Evolutionary conservation across 1,284 basidiomycete genomes (phyloP), one percentile per base, ranked within the genome.

Genomic region (Tylopilus orsonianus): DNA sequence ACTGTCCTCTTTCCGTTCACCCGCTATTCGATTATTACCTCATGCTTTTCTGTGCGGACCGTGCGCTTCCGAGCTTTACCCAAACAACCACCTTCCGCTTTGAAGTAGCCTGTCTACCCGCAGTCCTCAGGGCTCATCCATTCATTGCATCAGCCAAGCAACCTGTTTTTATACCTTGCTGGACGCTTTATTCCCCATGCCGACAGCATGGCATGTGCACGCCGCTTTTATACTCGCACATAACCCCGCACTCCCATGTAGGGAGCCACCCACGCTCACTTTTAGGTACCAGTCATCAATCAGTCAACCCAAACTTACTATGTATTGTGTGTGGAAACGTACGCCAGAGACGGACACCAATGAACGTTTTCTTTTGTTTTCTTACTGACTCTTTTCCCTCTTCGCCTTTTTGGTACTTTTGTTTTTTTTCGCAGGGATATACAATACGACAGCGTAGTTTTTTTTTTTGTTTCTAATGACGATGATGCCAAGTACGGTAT

Each of bases 1-100:
- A 46, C 52, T 62, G 56, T 43, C 56, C 56, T 33, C 54, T 55
- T 66, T 49, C 58, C 49, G 22, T 69, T 62, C 51, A 44, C 45
- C 50, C 56, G 50, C 48, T 56, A 33, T 65, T 57, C 54, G 66
- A 58, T 68, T 64, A 66, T 56, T 65, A 52, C 54, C 55, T 48
- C 50, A 55, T 63, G 52, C 60, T 62, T 50, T 53, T 48, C 50
- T 49, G 38, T 53, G 57, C 44, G 57, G 64, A 63, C 52, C 38
- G 24, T 56, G 46, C 49, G 44, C 43, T 41, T 38, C 16, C 50
- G 44, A 52, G 42, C 44, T 52, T 49, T 55, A 48, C 38, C 48
- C 46, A 49, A 51, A 49, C 56, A 26, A 54, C 19, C 41, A 44
- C 43, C 40, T 46, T 54, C 61, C 22, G 55, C 41, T 39, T 57